phyloP scores from a whole-genome alignment of 805 yeast species.

The Nadsonia fulvescens region DNA sequence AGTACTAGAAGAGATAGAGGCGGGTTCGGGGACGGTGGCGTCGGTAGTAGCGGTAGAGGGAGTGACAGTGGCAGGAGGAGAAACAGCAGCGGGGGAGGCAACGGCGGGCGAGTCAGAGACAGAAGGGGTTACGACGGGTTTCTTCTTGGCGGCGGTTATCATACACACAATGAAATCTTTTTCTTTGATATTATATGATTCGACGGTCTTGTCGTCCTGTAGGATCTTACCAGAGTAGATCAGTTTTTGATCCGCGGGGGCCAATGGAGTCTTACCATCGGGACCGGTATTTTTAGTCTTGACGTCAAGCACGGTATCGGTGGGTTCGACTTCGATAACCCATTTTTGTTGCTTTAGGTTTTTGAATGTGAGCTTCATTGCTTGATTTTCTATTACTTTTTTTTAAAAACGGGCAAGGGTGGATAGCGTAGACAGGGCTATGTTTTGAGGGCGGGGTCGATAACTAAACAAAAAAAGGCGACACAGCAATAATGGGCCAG shows the following conservation, averaged over 20 bases:
- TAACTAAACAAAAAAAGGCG: too few relatives aligned
- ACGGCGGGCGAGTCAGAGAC: conserved; percentile 12
- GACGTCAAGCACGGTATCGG: conserved; percentile 46
- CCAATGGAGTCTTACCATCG: conserved; percentile 48
- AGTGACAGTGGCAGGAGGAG: conserved; percentile 15
- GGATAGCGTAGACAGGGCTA: too few relatives aligned
- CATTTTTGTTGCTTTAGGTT: conserved; percentile 87
- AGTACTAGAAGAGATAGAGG: too few relatives aligned
- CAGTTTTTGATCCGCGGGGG: conserved; percentile 59
- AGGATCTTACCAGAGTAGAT: conserved; percentile 87
- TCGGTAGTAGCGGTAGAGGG: conserved; percentile 11
- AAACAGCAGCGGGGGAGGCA: conserved; percentile 12
- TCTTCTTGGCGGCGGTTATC: conserved; percentile 48
- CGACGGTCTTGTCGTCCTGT: conserved; percentile 63
- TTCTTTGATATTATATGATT: conserved; percentile 57
- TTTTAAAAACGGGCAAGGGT: too few relatives aligned
- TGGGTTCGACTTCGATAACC: conserved; percentile 54
- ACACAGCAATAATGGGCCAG: too few relatives aligned
- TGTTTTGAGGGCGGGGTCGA: too few relatives aligned
- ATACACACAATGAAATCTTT: conserved; percentile 81
- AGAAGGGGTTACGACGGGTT: conserved; percentile 13
- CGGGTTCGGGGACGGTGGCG: conserved; percentile 16
- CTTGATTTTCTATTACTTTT: too few relatives aligned
- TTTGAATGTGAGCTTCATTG: conserved; percentile 67
- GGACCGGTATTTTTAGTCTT: conserved; percentile 64